A percentile compares a stretch with the other conserved stretches of the same genome.
Evolutionary conservation across 2,329 filamentous ascomycete genomes (phyloP).

Genomic region (Plectosphaerella sp.): DNA sequence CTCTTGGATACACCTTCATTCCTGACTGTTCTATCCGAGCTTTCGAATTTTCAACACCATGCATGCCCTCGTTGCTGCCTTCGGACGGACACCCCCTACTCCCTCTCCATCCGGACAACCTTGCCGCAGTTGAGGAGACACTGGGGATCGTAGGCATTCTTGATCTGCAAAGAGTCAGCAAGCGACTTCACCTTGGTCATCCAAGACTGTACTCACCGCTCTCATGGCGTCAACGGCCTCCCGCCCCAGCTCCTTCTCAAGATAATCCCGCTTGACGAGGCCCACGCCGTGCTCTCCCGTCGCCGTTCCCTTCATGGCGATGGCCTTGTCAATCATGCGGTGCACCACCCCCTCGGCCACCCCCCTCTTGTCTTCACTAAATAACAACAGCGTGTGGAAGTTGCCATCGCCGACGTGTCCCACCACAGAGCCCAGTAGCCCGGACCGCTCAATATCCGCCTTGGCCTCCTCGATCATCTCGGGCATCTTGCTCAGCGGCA

Average conservation of each 20-base stretch:
- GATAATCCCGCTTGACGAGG: conserved; percentile 54
- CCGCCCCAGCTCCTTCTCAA: conserved; percentile 48
- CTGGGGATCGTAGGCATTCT: conserved; percentile 74
- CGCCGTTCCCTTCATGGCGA: conserved; percentile 65
- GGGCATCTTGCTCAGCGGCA: conserved; percentile 55
- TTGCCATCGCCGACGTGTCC: conserved; percentile 68
- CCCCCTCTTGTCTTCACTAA: conserved; percentile 39
- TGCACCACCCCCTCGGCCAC: conserved; percentile 48
- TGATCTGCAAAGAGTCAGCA: conserved; percentile 49
- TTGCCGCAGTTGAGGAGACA: conserved; percentile 68
- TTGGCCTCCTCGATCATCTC: conserved; percentile 60
- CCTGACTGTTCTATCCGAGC: too few species aligned
- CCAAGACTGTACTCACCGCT: conserved; percentile 15
- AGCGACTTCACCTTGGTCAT: neutral
- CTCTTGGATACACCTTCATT: too few species aligned
- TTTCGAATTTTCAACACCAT: too few species aligned
- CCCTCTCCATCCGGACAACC: conserved; percentile 53
- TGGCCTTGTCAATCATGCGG: conserved; percentile 60
- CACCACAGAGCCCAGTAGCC: conserved; percentile 55
- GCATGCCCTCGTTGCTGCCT: too few species aligned
- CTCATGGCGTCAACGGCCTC: conserved; percentile 56
- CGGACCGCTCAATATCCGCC: conserved; percentile 48
- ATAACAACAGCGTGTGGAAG: conserved; percentile 45
- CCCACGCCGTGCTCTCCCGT: conserved; percentile 65
- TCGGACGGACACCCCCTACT: too few species aligned